Percentiles rank a stretch among this genome's conserved stretches.
Conservation (phyloP, 2,329 filamentous ascomycete species). For the Proliferodiscus dingleyae region DNA sequence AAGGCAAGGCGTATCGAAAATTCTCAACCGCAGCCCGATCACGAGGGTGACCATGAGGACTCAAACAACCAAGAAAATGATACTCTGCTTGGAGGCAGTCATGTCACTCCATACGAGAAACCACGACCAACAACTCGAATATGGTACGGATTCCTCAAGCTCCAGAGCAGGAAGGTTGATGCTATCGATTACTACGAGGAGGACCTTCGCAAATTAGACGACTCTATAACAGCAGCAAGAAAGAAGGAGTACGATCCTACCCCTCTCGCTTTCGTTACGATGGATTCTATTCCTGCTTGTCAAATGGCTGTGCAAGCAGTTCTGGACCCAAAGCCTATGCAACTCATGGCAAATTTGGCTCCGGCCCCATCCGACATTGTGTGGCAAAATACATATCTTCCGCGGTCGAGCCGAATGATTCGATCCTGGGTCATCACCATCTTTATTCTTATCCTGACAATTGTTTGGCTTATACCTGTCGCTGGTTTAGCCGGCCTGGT, state of each 20-base stretch:
- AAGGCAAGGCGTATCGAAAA: constrained; percentile 42
- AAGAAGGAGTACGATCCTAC: constrained; percentile 72
- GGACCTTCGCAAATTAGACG: constrained; percentile 72
- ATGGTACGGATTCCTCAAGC: constrained; percentile 70
- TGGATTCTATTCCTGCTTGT: constrained; percentile 87
- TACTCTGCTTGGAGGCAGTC: constrained; percentile 47
- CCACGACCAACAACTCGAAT: constrained; percentile 65
- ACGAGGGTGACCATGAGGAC: constrained; percentile 34
- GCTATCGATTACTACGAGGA: constrained; percentile 94
- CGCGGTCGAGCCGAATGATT: constrained; percentile 66
- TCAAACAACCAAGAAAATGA: constrained; percentile 51
- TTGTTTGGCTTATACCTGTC: constrained; percentile 85
- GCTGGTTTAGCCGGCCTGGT: constrained; percentile 73
- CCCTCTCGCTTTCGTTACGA: constrained; percentile 89
- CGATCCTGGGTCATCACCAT: constrained; percentile 80
- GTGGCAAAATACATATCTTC: constrained; percentile 88
- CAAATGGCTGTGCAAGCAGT: constrained; percentile 97
- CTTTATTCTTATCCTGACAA: constrained; percentile 74
- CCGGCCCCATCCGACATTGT: constrained; percentile 90
- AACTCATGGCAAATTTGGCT: constrained; percentile 77
- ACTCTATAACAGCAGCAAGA: constrained; percentile 64
- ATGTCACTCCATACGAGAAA: constrained; percentile 40
- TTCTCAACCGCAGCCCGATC: constrained; percentile 29
- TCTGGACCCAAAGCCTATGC: constrained; percentile 82
- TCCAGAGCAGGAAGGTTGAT: constrained; percentile 71